phyloP scores from a whole-genome alignment of 176 grass and related monocot species.

The Lolium perenne region DNA sequence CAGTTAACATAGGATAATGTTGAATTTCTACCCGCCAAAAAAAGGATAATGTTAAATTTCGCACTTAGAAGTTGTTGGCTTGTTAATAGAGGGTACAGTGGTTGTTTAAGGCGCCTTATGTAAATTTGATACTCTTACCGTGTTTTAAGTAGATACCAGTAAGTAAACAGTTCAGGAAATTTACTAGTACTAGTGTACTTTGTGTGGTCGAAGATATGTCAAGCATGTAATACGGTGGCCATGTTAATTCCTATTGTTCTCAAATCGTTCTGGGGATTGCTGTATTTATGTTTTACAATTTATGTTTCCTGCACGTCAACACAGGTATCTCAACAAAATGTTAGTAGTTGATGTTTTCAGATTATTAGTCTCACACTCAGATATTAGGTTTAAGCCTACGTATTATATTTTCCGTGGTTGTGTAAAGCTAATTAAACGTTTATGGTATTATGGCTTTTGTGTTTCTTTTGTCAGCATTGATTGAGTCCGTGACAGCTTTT shows the following conservation, averaged over 20 bases:
- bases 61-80: background rate
- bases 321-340: no score
- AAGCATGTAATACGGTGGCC: background rate
- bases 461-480: background rate
- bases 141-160: background rate
- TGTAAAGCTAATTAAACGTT: background rate
- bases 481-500: background rate
- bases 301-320: background rate
- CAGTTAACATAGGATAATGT: background rate
- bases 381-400: no score
- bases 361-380: no score
- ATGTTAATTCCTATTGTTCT: background rate
- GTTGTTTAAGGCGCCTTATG: background rate
- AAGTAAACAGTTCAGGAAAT: background rate
- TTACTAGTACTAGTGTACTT: background rate
- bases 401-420: no score
- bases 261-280: background rate
- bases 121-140: background rate
- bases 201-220: background rate
- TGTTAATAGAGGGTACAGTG: background rate
- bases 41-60: background rate
- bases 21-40: background rate
- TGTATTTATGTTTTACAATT: background rate
- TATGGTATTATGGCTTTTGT: background rate
- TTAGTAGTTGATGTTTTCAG: no score